phyloP scores from a whole-genome alignment of 371 early-diverging fungal species.

The Apophysomyces trapeziformis region DNA sequence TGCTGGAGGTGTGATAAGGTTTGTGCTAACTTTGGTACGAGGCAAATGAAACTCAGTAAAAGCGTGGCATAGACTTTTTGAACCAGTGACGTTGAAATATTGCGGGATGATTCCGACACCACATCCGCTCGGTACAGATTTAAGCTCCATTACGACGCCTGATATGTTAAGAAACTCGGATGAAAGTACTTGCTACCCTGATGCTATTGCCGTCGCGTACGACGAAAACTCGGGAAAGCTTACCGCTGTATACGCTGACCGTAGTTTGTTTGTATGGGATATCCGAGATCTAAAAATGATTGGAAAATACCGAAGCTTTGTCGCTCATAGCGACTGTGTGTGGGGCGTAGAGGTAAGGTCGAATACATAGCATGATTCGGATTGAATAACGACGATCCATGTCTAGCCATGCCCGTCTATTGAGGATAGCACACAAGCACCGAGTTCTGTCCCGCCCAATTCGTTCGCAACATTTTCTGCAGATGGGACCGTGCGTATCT shows the following conservation, averaged over 20 bases:
- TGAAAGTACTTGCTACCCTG: slow-evolving; percentile 56
- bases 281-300: slow-evolving; percentile 66
- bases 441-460: slow-evolving; percentile 54
- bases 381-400: slow-evolving; percentile 1
- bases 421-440: slow-evolving; percentile 10
- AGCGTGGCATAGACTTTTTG: slow-evolving; percentile 63
- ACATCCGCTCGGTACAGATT: slow-evolving; percentile 71
- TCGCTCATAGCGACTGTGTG: slow-evolving; percentile 80
- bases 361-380: neutral
- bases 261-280: slow-evolving; percentile 79
- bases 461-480: slow-evolving; percentile 81
- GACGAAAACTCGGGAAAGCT: slow-evolving; percentile 51
- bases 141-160: slow-evolving; percentile 44
- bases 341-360: slow-evolving; percentile 84
- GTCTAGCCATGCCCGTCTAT: slow-evolving; percentile 33
- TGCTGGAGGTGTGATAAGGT: slow-evolving; percentile 74
- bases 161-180: slow-evolving; percentile 35
- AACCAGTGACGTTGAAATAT: slow-evolving; percentile 70
- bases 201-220: slow-evolving; percentile 60
- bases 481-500: slow-evolving; percentile 83
- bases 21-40: slow-evolving; percentile 6
- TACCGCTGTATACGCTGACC: slow-evolving; percentile 71
- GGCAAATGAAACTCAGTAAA: neutral
- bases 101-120: slow-evolving; percentile 75
- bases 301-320: slow-evolving; percentile 68